Percentiles rank a stretch among this genome's conserved stretches.
Evolutionary conservation across 2,329 filamentous ascomycete genomes (phyloP).

Genomic region (Hypoxylon sp.): DNA sequence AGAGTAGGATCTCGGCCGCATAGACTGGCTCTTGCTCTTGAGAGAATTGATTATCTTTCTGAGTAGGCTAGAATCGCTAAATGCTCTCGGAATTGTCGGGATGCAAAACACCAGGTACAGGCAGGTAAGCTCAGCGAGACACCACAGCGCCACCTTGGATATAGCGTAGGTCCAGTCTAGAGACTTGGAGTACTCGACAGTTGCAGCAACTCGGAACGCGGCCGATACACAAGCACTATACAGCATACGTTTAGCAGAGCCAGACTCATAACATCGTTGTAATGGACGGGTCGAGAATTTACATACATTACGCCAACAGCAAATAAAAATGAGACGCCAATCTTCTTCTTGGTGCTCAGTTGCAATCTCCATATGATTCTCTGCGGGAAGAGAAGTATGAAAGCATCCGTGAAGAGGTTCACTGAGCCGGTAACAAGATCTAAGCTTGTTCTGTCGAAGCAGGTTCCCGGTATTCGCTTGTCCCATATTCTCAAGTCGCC

Average conservation of each 20-base stretch:
- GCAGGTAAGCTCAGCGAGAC: neutral
- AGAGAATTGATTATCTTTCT: slow-evolving; percentile 2
- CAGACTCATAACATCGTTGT: neutral
- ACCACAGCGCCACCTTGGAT: slow-evolving; percentile 1
- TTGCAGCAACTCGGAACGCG: neutral
- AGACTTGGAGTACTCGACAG: neutral
- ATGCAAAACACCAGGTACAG: neutral
- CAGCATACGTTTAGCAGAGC: neutral
- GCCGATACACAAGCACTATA: slow-evolving; percentile 1
- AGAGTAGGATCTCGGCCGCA: neutral
- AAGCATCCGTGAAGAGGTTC: neutral
- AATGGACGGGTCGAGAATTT: neutral
- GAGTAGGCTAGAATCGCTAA: neutral
- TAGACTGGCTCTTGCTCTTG: neutral
- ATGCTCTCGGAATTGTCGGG: neutral
- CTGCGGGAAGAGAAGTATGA: slow-evolving; percentile 2
- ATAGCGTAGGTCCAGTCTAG: slow-evolving; percentile 1
- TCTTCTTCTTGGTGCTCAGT: neutral
- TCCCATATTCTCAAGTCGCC: neutral
- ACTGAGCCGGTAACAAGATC: neutral
- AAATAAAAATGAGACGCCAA: slow-evolving; percentile 1
- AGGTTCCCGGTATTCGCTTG: neutral
- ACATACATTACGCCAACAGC: neutral
- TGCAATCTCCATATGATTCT: neutral
- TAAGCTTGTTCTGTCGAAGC: slow-evolving; percentile 2